Percentiles rank a stretch among this genome's conserved stretches.
Conservation (phyloP, 352 stramenopile genomes). For the Phytopythium kandeliae region DNA sequence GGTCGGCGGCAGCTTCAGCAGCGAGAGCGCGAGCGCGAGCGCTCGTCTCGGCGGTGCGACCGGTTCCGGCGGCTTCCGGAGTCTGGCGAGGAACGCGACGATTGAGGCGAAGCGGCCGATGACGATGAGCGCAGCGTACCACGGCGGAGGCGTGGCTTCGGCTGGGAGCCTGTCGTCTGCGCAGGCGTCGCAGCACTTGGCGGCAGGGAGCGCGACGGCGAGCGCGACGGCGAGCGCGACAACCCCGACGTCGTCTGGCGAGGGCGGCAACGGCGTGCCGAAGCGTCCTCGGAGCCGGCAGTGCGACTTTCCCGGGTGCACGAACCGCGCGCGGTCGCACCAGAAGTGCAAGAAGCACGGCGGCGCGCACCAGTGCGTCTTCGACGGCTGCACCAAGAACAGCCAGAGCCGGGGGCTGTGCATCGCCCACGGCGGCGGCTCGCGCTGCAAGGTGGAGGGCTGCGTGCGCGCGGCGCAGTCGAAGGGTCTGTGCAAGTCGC, state of each 20-base stretch:
- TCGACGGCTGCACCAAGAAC: conserved; percentile 84
- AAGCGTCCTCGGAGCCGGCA: conserved; percentile 48
- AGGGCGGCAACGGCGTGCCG: conserved; percentile 4
- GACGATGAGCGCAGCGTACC: conserved; percentile 11
- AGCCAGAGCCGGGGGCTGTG: conserved; percentile 82
- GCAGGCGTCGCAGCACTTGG: neutral
- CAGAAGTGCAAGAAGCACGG: conserved; percentile 89
- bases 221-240: conserved; percentile 1
- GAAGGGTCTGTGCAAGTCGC: conserved; percentile 81
- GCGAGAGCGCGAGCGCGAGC: conserved; percentile 11
- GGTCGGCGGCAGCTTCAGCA: conserved; percentile 7
- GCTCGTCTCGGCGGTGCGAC: neutral
- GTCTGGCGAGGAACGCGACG: conserved; percentile 23
- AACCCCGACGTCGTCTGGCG: conserved; percentile 3
- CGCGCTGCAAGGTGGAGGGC: conserved; percentile 69
- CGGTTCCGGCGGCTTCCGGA: conserved; percentile 21
- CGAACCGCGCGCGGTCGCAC: conserved; percentile 75
- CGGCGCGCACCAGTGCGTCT: conserved; percentile 79
- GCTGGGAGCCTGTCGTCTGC: neutral
- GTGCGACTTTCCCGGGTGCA: conserved; percentile 68
- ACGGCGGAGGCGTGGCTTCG: conserved; percentile 7
- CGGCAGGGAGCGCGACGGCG: neutral
- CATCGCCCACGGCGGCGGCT: conserved; percentile 80
- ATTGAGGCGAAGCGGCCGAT: conserved; percentile 35
- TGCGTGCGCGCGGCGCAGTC: conserved; percentile 81